Percentiles rank a stretch among this genome's conserved stretches.
phyloP scores from a whole-genome alignment of 2,329 filamentous ascomycete genomes.

The Fusarium bulbicola region DNA sequence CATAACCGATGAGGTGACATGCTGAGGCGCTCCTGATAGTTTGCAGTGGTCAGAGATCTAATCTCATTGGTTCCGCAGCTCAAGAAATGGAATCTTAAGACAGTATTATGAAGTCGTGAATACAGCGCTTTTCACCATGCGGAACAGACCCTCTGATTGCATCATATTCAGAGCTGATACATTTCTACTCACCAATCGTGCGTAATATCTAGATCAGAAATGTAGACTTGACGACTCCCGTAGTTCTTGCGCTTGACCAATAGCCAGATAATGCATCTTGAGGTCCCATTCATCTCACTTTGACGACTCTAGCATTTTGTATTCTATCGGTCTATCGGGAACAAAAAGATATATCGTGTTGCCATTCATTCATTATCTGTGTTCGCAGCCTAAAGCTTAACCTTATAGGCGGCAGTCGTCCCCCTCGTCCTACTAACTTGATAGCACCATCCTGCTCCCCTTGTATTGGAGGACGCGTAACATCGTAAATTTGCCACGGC shows the following conservation, averaged over 20 bases:
- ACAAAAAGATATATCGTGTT: no score
- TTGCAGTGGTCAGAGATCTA: rapidly evolving
- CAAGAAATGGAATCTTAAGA: background rate
- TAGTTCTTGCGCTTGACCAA: rapidly evolving
- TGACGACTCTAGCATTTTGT: background rate
- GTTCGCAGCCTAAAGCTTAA: no score
- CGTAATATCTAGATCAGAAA: background rate
- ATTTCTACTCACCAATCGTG: background rate
- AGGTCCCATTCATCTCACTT: background rate
- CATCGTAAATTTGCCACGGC: background rate
- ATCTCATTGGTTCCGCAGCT: background rate
- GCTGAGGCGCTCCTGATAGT: background rate
- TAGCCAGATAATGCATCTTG: background rate
- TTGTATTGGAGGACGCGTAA: background rate
- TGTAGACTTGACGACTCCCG: background rate
- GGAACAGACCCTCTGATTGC: background rate
- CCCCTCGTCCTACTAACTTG: no score
- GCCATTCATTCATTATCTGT: no score
- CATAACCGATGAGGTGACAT: background rate
- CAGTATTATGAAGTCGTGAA: background rate
- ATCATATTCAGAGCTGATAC: background rate
- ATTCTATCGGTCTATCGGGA: no score
- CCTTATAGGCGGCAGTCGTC: no score
- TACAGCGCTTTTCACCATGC: no score
- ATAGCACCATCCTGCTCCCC: rapidly evolving